Conservation (phyloP, 2,329 filamentous ascomycete genomes). For the Xylaria arbuscula region DNA sequence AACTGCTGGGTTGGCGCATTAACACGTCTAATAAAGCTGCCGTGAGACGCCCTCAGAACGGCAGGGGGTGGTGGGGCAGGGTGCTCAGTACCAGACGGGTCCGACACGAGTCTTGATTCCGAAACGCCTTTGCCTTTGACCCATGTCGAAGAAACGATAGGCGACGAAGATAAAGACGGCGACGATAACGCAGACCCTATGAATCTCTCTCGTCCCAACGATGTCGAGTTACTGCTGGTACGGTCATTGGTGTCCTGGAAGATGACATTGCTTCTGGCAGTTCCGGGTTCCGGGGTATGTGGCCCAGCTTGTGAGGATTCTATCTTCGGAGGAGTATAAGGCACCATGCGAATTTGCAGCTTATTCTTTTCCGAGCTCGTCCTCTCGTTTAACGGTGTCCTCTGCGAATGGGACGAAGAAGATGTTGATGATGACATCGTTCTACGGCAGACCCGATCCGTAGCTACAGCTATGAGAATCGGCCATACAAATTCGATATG, state of each 20-base stretch:
- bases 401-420: constrained; percentile 44
- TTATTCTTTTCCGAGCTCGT: constrained; percentile 56
- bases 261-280: constrained; percentile 36
- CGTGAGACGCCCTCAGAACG: constrained; percentile 53
- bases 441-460: constrained; percentile 40
- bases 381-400: constrained; percentile 54
- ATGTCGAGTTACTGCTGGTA: constrained; percentile 40
- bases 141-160: constrained; percentile 53
- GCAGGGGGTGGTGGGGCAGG: constrained; percentile 53
- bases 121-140: constrained; percentile 57
- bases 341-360: constrained; percentile 60
- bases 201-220: constrained; percentile 45
- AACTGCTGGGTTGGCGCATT: constrained; percentile 51
- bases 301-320: constrained; percentile 45
- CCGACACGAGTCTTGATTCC: constrained; percentile 56
- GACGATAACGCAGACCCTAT: constrained; percentile 52
- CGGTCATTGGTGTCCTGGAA: constrained; percentile 37
- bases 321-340: constrained; percentile 59
- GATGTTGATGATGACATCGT: constrained; percentile 51
- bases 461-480: constrained; percentile 26
- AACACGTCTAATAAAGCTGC: constrained; percentile 53
- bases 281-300: constrained; percentile 39
- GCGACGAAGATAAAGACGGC: constrained; percentile 48
- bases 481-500: constrained; percentile 32
- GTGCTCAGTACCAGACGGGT: constrained; percentile 49